Percentiles rank a stretch among this genome's conserved stretches.
phyloP scores from a whole-genome alignment of 306 rosid species.

The Gynostemma pentaphyllum region DNA sequence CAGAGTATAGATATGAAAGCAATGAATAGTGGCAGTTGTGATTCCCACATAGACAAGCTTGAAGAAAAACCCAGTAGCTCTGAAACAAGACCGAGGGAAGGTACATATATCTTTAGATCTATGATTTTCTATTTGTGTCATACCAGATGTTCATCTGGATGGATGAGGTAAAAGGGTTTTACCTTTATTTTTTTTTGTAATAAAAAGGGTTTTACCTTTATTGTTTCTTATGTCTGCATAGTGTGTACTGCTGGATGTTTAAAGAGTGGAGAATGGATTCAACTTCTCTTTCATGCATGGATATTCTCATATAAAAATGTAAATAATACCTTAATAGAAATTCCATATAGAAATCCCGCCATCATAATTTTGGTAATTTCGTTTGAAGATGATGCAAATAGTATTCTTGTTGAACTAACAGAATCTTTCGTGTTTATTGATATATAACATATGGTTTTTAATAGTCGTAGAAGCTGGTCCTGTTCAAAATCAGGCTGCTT shows the following conservation, averaged over 20 bases:
- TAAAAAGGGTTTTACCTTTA: no score
- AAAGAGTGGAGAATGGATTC: background rate
- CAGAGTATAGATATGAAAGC: conserved; percentile 20
- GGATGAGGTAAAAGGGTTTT: background rate
- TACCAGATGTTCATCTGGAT: background rate
- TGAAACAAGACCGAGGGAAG: conserved; percentile 77
- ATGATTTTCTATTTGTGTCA: conserved; percentile 3
- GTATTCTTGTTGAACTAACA: background rate
- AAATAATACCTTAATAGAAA: background rate
- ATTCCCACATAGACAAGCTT: conserved; percentile 23
- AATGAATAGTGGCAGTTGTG: conserved; percentile 18
- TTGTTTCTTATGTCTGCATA: no score
- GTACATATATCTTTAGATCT: conserved; percentile 23
- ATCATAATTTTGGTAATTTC: background rate
- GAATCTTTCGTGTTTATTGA: background rate
- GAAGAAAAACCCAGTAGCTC: conserved; percentile 75
- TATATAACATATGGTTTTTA: background rate
- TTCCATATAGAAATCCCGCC: background rate
- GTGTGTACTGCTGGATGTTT: background rate
- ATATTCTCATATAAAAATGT: background rate
- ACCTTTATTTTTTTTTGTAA: no score
- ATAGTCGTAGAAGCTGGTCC: conserved; percentile 72
- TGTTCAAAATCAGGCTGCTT: conserved; percentile 86
- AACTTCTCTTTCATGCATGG: background rate
- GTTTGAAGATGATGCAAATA: background rate